phyloP scores from a whole-genome alignment of 192 early-diverging fungal species.

The Endogone sp. region DNA sequence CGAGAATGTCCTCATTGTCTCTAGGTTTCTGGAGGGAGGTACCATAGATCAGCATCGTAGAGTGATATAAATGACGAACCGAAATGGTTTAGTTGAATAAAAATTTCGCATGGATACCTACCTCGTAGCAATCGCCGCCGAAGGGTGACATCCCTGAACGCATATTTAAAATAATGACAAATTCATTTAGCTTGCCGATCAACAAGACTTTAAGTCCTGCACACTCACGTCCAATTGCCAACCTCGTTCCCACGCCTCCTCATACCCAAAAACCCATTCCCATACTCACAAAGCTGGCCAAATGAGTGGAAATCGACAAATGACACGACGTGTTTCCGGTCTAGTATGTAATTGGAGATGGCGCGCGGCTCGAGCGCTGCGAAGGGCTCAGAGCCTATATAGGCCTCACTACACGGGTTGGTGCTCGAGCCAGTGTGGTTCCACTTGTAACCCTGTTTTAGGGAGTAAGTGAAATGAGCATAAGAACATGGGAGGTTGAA shows the following conservation, averaged over 20 bases:
- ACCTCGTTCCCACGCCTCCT: background rate
- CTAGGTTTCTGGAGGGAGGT: conserved; percentile 15
- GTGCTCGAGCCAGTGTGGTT: conserved; percentile 41
- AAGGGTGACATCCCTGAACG: conserved; percentile 52
- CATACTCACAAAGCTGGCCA: conserved; percentile 38
- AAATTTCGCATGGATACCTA: no score
- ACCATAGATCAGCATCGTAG: background rate
- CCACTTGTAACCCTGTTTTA: conserved; percentile 40
- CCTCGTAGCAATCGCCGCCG: conserved; percentile 49
- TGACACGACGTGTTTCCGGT: conserved; percentile 28
- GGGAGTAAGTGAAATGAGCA: background rate
- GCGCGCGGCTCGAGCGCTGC: conserved; percentile 42
- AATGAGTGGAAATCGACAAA: conserved; percentile 63
- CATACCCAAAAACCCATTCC: background rate
- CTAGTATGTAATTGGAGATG: conserved; percentile 47
- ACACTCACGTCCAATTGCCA: background rate
- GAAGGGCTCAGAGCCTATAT: conserved; percentile 48
- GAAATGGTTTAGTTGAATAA: background rate
- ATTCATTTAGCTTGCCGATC: background rate
- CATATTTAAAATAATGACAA: background rate
- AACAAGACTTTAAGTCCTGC: background rate
- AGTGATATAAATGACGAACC: background rate
- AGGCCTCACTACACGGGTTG: conserved; percentile 59
- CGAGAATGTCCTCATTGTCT: conserved; percentile 38
- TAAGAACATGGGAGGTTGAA: background rate